Evolutionary conservation across 2,329 filamentous ascomycete genomes (phyloP), one percentile per base, ranked within the genome.

Genomic region (Neonectria faginata): DNA sequence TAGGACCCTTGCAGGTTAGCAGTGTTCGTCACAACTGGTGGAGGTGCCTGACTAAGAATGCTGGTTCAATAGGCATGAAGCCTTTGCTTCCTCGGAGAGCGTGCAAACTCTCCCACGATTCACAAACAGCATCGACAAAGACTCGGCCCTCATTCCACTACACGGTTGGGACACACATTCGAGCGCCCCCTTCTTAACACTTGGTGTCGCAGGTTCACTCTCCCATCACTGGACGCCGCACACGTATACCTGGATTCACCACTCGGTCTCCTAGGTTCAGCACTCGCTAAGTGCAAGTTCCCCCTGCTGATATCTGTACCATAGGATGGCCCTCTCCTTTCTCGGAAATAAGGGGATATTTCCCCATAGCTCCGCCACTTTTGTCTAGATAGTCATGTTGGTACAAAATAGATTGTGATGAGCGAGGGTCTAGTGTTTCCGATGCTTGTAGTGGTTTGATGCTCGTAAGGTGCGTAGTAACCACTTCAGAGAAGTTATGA

Each of bases 1-100:
- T 86, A 86, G 85, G 84, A 84, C 80, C 72, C 72, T 73, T 70
- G 68, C 72, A 80, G 78, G 78, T 79, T 74, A 75, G 78, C 74
- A 73, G 72, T 70, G 70, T 73, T 58, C 69, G 63, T 62, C 57
- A 58, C 63, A 61, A 73, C 58, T 69, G 66, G 70, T 67, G 67
- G 64, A 68, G 64, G 56, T 62, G 60, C 48, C 44, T 67, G 69
- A 74, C 72, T 74, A 73, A 73, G 72, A 72, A 58, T 64, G 62
- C 48, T 69, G 73, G 72, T 67, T 66, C 68, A 70, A 73, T 65
- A 74, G 72, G 70, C 72, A 68, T 73, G 59, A 73, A 74, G 70
- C 70, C 71, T 70, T 65, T 64, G 57, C 66, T 61, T 65, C 59
- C 64, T 65, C 65, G 59, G 57, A 72, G 62, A 55, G 66, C 55